These are phyloP conservation scores for Neofusicoccum cordaticola DNA, from an alignment of 2,329 filamentous ascomycete species.

Conservation along the genomic window DNA sequence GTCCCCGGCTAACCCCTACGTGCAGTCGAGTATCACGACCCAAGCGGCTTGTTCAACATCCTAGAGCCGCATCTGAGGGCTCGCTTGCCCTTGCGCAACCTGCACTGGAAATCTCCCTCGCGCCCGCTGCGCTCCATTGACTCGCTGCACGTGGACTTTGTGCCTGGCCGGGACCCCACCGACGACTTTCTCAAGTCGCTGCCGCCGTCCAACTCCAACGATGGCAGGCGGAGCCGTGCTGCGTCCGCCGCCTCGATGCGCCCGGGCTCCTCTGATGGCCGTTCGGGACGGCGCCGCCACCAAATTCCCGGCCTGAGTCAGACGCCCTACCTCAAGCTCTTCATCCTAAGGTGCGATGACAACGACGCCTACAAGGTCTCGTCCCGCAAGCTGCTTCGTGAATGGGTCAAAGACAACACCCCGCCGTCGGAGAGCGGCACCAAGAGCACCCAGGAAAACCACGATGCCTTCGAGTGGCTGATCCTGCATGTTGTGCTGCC, in stretches of 20 bases:
- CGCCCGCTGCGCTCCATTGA: constrained; percentile 91
- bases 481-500: constrained; percentile 90
- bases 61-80: constrained; percentile 73
- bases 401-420: constrained; percentile 84
- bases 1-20: constrained; percentile 23
- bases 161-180: constrained; percentile 56
- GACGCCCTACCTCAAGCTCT: constrained; percentile 90
- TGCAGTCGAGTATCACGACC: constrained; percentile 93
- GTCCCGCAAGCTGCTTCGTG: constrained; percentile 73
- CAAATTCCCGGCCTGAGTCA: constrained; percentile 92
- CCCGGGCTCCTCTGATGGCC: constrained; percentile 24
- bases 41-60: constrained; percentile 80
- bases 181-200: constrained; percentile 23
- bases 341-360: constrained; percentile 88
- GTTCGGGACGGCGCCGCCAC: constrained; percentile 66
- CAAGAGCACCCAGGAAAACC: constrained; percentile 74
- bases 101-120: constrained; percentile 95
- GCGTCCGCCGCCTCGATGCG: constrained; percentile 19
- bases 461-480: constrained; percentile 95
- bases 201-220: neutral
- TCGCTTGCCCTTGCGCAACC: constrained; percentile 80
- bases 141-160: constrained; percentile 83
- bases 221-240: constrained; percentile 18
- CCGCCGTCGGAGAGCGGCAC: constrained; percentile 55
- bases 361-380: constrained; percentile 87